Evolutionary conservation across 805 yeast species (phyloP), one percentile per base, ranked within the genome.

Genomic region (Tetrapisispora iriomotensis): DNA sequence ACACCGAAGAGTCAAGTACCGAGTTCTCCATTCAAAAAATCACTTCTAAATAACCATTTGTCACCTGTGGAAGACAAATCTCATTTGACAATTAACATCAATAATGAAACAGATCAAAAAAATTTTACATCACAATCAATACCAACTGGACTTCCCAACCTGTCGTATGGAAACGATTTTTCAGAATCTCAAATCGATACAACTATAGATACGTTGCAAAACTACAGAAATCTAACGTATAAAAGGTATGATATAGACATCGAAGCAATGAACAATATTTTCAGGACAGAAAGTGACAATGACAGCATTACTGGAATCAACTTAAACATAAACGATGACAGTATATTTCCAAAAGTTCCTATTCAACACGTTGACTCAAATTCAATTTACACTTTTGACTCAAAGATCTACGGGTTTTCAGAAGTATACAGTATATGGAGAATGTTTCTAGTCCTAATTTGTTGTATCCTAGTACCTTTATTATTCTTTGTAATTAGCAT

Each of bases 401-500:
- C 62, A 1, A 30, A 41, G 14, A 29, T 39, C 8, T 35, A 41
- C 22, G 36, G 39, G 25, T 54, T 51, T 24, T 27, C 15, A 6
- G 52, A 56, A 14, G 41, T 54, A 7, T 58, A 53, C 37, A 54
- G 61, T 29, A 31, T 48, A 3, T 30, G 36, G 19, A 41, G 59
- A 21, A 43, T 58, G 1, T 1, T 47, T 2, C 8, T 48, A 7
- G 28, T 52, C 10, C n/a, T 56, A 5, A 4, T 41, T 2, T 29
- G 44, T 4, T 55, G 61, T 39, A 22, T 48, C 6, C 8, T 56
- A 3, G 38, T 51, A 3, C 62, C 62, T 17, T 59, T 60, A 8
- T 38, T 56, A 9, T 58, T 51, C 38, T 58, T 58, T 42, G 46
- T 57, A 42, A 46, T 57, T 24, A 57, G 55, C 8, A 22, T 47